Evolutionary conservation across 2,329 filamentous ascomycete genomes (phyloP).

Genomic region (Phaeoacremonium minimum): DNA sequence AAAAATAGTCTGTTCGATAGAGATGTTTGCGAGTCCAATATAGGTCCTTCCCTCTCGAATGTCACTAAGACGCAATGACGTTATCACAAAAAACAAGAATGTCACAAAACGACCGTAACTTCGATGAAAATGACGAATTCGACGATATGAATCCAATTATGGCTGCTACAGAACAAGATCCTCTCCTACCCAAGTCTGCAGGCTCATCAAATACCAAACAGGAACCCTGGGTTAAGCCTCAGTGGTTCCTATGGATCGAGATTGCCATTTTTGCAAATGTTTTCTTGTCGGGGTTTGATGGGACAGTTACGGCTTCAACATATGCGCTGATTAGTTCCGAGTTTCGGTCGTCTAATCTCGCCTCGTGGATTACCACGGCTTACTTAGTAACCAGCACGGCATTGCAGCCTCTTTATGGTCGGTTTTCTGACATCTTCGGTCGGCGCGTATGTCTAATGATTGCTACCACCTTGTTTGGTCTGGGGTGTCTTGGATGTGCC

Average conservation of each 20-base stretch:
- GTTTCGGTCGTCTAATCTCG: conserved; percentile 66
- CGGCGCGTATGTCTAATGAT: conserved; percentile 59
- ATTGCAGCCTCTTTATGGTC: conserved; percentile 68
- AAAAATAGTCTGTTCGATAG: no score
- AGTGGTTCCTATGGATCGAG: conserved; percentile 54
- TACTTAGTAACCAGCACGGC: conserved; percentile 69
- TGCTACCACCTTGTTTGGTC: conserved; percentile 56
- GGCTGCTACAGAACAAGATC: no score
- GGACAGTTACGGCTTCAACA: conserved; percentile 68
- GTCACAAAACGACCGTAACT: no score
- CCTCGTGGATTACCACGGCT: conserved; percentile 71
- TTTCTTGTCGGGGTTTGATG: conserved; percentile 65
- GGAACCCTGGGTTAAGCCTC: conserved; percentile 40
- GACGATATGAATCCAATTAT: no score
- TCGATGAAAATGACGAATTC: no score
- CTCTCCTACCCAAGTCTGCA: no score
- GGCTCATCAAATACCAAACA: no score
- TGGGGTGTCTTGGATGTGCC: conserved; percentile 62
- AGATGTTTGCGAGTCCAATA: no score
- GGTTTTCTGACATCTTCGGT: conserved; percentile 67
- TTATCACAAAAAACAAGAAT: no score
- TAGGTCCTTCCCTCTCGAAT: no score
- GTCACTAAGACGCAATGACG: no score
- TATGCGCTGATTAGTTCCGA: conserved; percentile 73
- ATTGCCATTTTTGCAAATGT: conserved; percentile 61